Conservation (phyloP, 2,329 filamentous ascomycete genomes). For the Magnaporthiopsis poae region DNA sequence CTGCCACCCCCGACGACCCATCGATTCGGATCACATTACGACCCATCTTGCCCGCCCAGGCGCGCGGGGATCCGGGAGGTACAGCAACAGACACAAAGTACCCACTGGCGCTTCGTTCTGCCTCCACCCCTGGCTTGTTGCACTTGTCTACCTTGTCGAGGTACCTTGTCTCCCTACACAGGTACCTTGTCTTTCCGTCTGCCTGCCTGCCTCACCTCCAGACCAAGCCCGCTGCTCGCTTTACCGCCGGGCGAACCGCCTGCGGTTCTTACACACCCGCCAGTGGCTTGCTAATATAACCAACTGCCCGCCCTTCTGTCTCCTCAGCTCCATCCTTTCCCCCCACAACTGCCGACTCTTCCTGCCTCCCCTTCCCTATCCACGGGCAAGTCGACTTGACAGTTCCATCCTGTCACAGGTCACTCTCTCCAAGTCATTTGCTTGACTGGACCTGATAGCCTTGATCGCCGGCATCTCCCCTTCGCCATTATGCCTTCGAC, state of each 20-base stretch:
- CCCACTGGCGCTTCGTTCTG: not conserved
- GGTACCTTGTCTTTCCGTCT: not conserved
- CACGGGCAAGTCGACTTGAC: constrained; percentile 27
- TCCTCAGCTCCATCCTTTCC: constrained; percentile 19
- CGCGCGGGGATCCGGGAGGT: not conserved
- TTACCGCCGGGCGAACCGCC: constrained; percentile 1
- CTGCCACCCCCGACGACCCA: constrained; percentile 4
- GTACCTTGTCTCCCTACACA: not conserved
- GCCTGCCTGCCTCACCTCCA: not conserved
- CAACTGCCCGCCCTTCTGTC: constrained; percentile 10
- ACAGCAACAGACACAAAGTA: not conserved
- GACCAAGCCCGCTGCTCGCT: not conserved
- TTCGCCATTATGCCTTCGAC: constrained; percentile 35
- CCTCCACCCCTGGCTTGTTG: not conserved
- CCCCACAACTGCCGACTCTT: constrained; percentile 26
- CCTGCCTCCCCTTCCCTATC: constrained; percentile 17
- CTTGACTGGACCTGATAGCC: constrained; percentile 26
- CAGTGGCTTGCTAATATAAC: constrained; percentile 5
- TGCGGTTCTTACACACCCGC: not conserved
- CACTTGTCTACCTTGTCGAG: not conserved
- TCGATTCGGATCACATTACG: constrained; percentile 7
- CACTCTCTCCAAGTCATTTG: constrained; percentile 30
- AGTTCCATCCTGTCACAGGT: constrained; percentile 25
- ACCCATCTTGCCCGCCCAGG: not conserved
- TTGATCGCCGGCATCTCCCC: constrained; percentile 11